These are phyloP conservation scores for Vitis cinerea DNA, from an alignment of 164 flowering plant species.

Conservation along the genomic window DNA sequence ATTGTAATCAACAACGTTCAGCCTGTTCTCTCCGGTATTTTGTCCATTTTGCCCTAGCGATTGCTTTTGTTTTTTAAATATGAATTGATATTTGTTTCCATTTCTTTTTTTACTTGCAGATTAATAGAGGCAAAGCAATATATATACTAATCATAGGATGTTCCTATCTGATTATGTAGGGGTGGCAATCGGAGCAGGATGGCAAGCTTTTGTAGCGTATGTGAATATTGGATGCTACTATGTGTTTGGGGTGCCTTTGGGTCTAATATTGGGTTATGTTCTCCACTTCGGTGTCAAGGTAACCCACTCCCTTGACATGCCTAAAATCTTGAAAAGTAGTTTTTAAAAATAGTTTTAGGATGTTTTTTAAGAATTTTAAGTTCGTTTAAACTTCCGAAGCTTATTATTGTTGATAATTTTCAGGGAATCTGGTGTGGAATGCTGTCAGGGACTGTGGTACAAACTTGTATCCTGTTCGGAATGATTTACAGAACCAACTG, in stretches of 20 bases:
- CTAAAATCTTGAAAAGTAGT: no score
- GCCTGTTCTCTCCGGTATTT: conserved; percentile 61
- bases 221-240: conserved; percentile 69
- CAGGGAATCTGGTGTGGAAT: conserved; percentile 83
- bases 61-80: no score
- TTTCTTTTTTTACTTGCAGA: not conserved
- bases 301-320: not conserved
- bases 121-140: no score
- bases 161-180: conserved; percentile 28
- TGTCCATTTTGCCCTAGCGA: not conserved
- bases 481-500: conserved; percentile 61
- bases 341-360: no score
- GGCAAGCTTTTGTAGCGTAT: conserved; percentile 71
- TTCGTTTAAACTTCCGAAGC: no score
- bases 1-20: conserved; percentile 56
- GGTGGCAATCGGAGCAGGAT: conserved; percentile 82
- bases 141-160: no score
- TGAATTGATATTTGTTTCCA: no score
- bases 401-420: not conserved
- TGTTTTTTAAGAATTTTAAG: no score
- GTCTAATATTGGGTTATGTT: conserved; percentile 49
- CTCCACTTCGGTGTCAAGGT: conserved; percentile 53
- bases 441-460: conserved; percentile 53
- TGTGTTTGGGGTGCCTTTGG: conserved; percentile 61
- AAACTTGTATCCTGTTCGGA: conserved; percentile 44